Evolutionary conservation across 2,329 filamentous ascomycete genomes (phyloP), one percentile per base, ranked within the genome.

Genomic region (Hymenoscyphus fraxineus): DNA sequence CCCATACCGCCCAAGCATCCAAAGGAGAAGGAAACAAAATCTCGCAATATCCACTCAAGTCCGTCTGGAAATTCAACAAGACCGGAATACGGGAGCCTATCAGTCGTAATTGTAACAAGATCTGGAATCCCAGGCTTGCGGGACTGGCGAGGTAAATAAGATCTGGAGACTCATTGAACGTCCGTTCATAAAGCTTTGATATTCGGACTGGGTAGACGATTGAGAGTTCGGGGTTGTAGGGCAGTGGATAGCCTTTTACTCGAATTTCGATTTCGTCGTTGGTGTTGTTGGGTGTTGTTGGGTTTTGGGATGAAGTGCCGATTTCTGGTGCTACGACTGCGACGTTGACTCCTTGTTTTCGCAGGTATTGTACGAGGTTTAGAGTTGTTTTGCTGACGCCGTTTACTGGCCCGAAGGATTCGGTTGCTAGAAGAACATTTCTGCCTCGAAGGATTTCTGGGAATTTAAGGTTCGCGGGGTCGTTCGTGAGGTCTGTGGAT

Each of bases 331-430:
- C 87, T 40, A 90, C 87, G 6, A 90, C 85, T 9, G 86, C 85
- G 59, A 91, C 83, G 19, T 86, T 80, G 12, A 83, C 87, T 22
- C 86, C 88, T 69, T 90, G 78, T n/a, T 78, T 78, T 63, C 86
- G 83, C 22, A 91, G 78, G 68, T 90, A 88, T 73, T 86, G 84
- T 62, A 91, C 85, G 60, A 91, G 81, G 79, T 87, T 89, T 69
- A 87, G 78, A 0, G 88, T 91, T 4, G 88, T 91, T 66, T 87
- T 82, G 71, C 85, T 89, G 57, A 91, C 88, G n/a, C 88, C 88
- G 72, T 91, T 91, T 73, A 91, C 86, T 0, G 88, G 88, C 2
- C 88, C 88, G 64, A 90, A 88, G 0, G 87, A 90, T 73, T 91
- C 88, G 15, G 88, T 90, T 66, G 87, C 88, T 7, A 91, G 81